These are phyloP conservation scores for Naegleria lovaniensis DNA, from an alignment of 208 protist genomes.

Conservation along the genomic window DNA sequence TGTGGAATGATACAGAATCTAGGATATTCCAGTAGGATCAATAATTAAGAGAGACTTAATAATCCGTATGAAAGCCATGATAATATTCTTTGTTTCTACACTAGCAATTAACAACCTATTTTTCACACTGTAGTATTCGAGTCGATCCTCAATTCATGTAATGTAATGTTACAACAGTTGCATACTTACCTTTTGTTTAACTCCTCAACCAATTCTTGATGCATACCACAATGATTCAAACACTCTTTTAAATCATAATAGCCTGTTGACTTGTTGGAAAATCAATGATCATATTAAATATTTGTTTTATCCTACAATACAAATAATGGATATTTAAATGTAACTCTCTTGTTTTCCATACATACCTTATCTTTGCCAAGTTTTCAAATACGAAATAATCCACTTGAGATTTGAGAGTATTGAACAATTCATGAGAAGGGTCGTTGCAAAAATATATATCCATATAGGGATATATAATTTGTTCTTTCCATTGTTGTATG, in stretches of 20 bases:
- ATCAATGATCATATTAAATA: slow-evolving; percentile 10
- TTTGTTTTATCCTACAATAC: not conserved
- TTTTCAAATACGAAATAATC: slow-evolving; percentile 2
- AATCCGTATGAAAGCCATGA: not conserved
- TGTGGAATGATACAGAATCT: not conserved
- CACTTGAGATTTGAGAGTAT: not conserved
- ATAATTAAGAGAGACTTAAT: not conserved
- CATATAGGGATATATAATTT: not conserved
- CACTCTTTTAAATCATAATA: slow-evolving; percentile 6
- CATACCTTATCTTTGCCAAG: not conserved
- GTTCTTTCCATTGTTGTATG: slow-evolving; percentile 14
- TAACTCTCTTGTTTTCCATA: too few relatives aligned
- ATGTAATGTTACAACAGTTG: not conserved
- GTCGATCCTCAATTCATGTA: not conserved
- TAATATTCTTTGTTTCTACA: slow-evolving; percentile 1
- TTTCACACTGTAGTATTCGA: not conserved
- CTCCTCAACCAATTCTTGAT: not conserved
- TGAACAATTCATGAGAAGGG: not conserved
- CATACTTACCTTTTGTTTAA: not conserved
- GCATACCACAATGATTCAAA: not conserved
- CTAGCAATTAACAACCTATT: not conserved
- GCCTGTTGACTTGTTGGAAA: not conserved
- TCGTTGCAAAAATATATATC: not conserved
- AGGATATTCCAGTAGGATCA: slow-evolving; percentile 4
- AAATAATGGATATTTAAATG: too few relatives aligned